Evolutionary conservation across 2,329 filamentous ascomycete genomes (phyloP).

Genomic region (Penicillium oxalicum): DNA sequence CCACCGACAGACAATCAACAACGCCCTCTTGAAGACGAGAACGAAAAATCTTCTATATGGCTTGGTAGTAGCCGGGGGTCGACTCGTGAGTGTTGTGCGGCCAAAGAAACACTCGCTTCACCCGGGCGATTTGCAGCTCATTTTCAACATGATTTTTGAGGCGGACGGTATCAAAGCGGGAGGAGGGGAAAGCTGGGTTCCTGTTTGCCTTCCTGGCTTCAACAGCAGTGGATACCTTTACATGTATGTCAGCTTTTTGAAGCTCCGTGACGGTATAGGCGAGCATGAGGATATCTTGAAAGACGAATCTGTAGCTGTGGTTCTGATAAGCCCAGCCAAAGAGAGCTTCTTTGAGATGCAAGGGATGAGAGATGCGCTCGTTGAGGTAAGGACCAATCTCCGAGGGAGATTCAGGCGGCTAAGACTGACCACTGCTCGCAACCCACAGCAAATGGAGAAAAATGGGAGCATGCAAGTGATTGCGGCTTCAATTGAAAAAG

Average conservation of each 20-base stretch:
- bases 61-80: constrained; percentile 83
- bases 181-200: constrained; percentile 96
- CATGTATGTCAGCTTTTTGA: constrained; percentile 98
- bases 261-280: constrained; percentile 49
- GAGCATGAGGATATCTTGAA: constrained; percentile 39
- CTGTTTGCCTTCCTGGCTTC: constrained; percentile 89
- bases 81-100: constrained; percentile 87
- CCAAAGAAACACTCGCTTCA: constrained; percentile 94
- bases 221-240: constrained; percentile 96
- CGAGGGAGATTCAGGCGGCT: constrained; percentile 10
- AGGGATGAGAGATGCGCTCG: constrained; percentile 58
- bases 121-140: constrained; percentile 87
- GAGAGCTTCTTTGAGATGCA: constrained; percentile 90
- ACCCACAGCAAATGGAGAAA: constrained; percentile 60
- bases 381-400: constrained; percentile 42
- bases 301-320: constrained; percentile 75
- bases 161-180: constrained; percentile 85
- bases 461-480: constrained; percentile 72
- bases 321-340: constrained; percentile 86
- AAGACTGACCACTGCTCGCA: background rate
- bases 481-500: constrained; percentile 61
- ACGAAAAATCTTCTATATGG: constrained; percentile 81
- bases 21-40: constrained; percentile 71
- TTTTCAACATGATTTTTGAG: constrained; percentile 99
- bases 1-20: constrained; percentile 80